Evolutionary conservation across 2,329 filamentous ascomycete species (phyloP).

Genomic region (Colletotrichum tropicale): DNA sequence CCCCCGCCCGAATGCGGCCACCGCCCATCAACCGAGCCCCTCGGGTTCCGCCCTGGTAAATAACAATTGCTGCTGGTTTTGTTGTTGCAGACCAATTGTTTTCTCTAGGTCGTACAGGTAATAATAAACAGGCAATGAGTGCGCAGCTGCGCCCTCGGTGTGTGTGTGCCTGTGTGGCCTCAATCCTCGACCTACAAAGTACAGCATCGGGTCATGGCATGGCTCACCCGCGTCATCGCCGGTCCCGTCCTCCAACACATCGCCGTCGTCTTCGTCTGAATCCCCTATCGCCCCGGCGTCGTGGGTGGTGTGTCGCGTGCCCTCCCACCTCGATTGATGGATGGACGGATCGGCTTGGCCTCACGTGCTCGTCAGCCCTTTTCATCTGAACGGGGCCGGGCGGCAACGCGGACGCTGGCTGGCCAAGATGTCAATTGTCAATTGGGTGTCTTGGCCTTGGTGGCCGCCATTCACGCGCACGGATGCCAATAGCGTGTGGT

Average conservation of each 20-base stretch:
- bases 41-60: not conserved
- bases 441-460: not conserved
- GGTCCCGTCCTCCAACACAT: not conserved
- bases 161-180: not conserved
- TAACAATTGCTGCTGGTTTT: not conserved
- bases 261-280: not conserved
- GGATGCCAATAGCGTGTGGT: not conserved
- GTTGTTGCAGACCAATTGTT: not conserved
- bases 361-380: not conserved
- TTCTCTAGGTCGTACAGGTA: not conserved
- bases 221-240: not conserved
- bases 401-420: not conserved
- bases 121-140: not conserved
- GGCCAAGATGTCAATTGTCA: not conserved
- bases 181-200: not conserved
- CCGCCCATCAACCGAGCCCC: not conserved
- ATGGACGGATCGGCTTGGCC: not conserved
- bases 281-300: not conserved
- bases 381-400: not conserved
- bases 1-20: not conserved
- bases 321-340: not conserved
- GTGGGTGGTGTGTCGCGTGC: not conserved
- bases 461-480: not conserved
- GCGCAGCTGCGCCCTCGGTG: not conserved
- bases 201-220: not conserved